Percentiles rank a stretch among this genome's conserved stretches.
phyloP scores from a whole-genome alignment of 257 asterid species.

The Solanum paucissectum region DNA sequence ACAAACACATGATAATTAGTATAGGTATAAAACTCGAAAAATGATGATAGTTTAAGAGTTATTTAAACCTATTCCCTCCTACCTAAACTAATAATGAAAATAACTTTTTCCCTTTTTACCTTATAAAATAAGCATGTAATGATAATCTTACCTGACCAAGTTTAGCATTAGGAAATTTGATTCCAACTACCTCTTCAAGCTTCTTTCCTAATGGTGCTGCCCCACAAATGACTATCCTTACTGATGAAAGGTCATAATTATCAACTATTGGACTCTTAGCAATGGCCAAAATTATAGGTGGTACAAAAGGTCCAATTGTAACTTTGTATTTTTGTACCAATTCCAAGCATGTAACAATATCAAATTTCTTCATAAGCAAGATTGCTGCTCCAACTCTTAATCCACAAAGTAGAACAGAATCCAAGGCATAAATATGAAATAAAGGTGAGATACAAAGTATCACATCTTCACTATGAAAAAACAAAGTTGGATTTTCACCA shows the following conservation, averaged over 20 bases:
- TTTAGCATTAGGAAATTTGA: constrained; percentile 65
- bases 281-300: constrained; percentile 70
- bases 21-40: too few relatives aligned
- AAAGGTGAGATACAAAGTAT: constrained; percentile 66
- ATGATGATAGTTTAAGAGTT: background rate
- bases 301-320: constrained; percentile 80
- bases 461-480: constrained; percentile 68
- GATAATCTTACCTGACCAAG: constrained; percentile 62
- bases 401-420: constrained; percentile 72
- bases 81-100: background rate
- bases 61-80: too few relatives aligned
- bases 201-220: constrained; percentile 98
- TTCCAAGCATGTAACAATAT: constrained; percentile 56
- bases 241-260: constrained; percentile 66
- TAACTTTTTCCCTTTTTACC: background rate
- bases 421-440: constrained; percentile 75
- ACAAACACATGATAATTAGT: background rate
- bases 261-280: constrained; percentile 60
- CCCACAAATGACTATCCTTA: constrained; percentile 78
- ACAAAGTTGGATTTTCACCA: constrained; percentile 79
- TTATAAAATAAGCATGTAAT: background rate
- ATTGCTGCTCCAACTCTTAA: constrained; percentile 85
- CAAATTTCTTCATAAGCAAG: constrained; percentile 73
- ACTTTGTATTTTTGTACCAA: constrained; percentile 65
- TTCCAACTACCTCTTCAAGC: constrained; percentile 73